Evolutionary conservation across 1,139 yeast genomes (phyloP), one percentile per base, ranked within the genome.

Genomic region (Blastobotrys apis): DNA sequence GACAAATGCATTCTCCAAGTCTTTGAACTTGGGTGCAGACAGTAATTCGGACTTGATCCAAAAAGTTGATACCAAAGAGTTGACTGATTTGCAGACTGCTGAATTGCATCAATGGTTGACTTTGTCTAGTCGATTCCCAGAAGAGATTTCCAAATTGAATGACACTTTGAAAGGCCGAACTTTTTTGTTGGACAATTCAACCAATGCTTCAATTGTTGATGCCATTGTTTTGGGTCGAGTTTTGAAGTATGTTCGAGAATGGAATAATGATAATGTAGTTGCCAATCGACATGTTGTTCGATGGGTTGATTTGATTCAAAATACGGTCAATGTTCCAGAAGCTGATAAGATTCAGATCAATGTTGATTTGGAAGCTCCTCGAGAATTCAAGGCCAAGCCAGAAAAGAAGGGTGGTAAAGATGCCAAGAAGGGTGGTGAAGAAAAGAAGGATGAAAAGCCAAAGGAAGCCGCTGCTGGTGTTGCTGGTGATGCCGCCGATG

Each of bases 231-330:
- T 86, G 57, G 78, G 80, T 45, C 72, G 78, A 33, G 80, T 80
- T 26, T 69, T 77, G 55, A 84, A 88, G 41, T 53, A 77, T 47
- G 78, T 84, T 29, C 67, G 72, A 48, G 67, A 72, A 49, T 78
- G 87, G 77, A 66, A 77, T 34, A 68, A 71, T 29, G 81, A 79
- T 35, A 78, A 80, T 48, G 55, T 75, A 49, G 75, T 78, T 43
- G 64, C 67, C 41, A 67, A 68, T 63, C 84, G 97, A 74, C 97
- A 90, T 66, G 73, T 88, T 51, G 70, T 87, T 52, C 83, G 97
- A 75, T 92, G 97, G 97, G 77, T 78, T 20, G 96, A 88, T 59
- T 76, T 85, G 58, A 69, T 92, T 51, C 97, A 92, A 71, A 78
- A 81, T 62, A 66, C 74, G 49, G 50, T 66, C 35, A 70, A 68